Evolutionary conservation across 176 grass and related monocot species (phyloP), one percentile per base, ranked within the genome.

Genomic region (Panicum miliaceum): DNA sequence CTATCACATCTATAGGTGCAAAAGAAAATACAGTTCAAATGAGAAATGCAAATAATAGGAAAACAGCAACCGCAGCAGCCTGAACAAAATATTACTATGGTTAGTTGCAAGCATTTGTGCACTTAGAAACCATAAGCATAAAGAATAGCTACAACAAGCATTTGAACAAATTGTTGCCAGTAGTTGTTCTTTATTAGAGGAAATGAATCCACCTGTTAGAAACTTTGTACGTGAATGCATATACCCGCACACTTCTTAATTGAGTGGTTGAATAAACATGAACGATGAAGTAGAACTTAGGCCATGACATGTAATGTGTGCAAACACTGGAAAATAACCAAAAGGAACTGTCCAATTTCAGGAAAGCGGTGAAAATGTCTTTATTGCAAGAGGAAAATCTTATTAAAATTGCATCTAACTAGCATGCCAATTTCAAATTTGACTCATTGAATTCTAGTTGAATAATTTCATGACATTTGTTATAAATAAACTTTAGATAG

Each of bases 131-230:
- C 54, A 40, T n/a, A 71, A 83, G 63, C 8, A 25, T 80, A 46
- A 40, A 80, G 22, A 66, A 48, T 45, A 34, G 43, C 29, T 81
- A 68, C n/a, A 50, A 18, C 14, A 88, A 20, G 18, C 18, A 76
- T 62, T 34, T 71, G 18, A 85, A 77, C 25, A 77, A 77, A 76
- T 22, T 14, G 6, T 64, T 46, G 46, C 43, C 63, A 61, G 62
- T 54, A 54, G 19, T 25, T 59, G 13, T 13, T 6, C 14, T 45
- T 36, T 78, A 22, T 67, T 38, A 76, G 7, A 62, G 20, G 72
- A 78, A 53, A 9, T 64, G 23, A 15, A 65, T 54, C 34, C 46
- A 56, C 54, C 26, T 35, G 62, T 12, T 35, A 14, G 47, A 64
- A 78, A 35, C 42, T 34, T 71, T 76, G 45, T 12, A 66, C 8